Percentiles rank a stretch among this genome's conserved stretches.
phyloP scores from a whole-genome alignment of 345 rosid genomes.

The Hibiscus tridactylites region DNA sequence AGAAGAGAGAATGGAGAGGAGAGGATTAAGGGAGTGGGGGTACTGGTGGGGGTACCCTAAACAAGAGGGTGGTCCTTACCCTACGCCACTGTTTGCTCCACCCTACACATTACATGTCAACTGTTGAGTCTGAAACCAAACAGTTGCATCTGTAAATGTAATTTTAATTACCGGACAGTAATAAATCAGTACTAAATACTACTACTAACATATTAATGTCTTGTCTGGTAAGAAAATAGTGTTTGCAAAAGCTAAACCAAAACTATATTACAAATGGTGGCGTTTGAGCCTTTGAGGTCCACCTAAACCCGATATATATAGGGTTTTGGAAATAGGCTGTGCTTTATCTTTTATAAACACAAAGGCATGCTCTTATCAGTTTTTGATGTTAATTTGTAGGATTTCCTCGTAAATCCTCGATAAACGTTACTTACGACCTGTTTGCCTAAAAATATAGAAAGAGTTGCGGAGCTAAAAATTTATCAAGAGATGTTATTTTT shows the following conservation, averaged over 20 bases:
- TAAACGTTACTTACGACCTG: slow-evolving; percentile 19
- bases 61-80: slow-evolving; percentile 27
- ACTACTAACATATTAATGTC: background rate
- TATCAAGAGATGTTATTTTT: no score
- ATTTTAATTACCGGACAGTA: background rate
- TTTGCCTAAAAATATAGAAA: background rate
- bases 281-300: slow-evolving; percentile 20
- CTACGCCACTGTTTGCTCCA: background rate
- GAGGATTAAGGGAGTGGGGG: background rate
- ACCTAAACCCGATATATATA: slow-evolving; percentile 1
- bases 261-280: background rate
- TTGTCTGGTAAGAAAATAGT: background rate
- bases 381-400: slow-evolving; percentile 30
- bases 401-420: slow-evolving; percentile 37
- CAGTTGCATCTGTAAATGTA: slow-evolving; percentile 10
- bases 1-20: background rate
- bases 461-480: no score
- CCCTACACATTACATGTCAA: background rate
- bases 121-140: slow-evolving; percentile 1
- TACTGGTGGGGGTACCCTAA: background rate
- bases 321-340: slow-evolving; percentile 21
- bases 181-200: background rate
- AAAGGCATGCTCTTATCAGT: background rate
- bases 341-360: slow-evolving; percentile 5
- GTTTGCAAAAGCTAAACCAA: background rate